Evolutionary conservation across 176 grass and related monocot species (phyloP).

Genomic region (Aechmea fasciata): DNA sequence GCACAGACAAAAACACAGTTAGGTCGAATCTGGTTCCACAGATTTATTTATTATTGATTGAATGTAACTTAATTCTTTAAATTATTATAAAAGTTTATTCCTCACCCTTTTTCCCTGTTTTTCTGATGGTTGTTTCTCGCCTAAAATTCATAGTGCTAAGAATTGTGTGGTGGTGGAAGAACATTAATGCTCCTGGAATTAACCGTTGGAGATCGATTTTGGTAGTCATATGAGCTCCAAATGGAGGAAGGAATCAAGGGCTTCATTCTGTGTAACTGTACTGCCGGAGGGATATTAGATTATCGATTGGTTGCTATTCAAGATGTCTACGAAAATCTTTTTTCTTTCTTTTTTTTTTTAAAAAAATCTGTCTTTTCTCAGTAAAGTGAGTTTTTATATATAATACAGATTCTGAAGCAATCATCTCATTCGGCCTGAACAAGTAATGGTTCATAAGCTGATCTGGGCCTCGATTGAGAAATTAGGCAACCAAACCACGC

Average conservation of each 20-base stretch:
- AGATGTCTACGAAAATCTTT: background rate
- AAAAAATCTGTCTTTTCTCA: too few species aligned
- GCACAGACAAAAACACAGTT: background rate
- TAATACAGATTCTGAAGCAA: too few species aligned
- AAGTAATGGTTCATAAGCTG: too few species aligned
- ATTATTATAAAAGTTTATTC: background rate
- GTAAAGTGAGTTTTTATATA: too few species aligned
- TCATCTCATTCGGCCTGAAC: too few species aligned
- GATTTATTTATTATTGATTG: slow-evolving; percentile 1
- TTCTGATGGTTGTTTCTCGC: background rate
- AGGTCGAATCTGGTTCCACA: slow-evolving; percentile 15
- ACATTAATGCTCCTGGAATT: background rate
- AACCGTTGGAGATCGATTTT: background rate
- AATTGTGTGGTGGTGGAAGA: background rate
- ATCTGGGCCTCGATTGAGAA: too few species aligned
- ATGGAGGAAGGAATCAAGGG: background rate
- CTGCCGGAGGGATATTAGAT: background rate
- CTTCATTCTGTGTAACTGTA: background rate
- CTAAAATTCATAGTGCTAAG: background rate
- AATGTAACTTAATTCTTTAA: background rate
- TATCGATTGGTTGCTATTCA: background rate
- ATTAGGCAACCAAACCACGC: too few species aligned
- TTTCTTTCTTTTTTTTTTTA: too few species aligned
- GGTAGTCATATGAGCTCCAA: background rate
- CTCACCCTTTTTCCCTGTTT: background rate